Base-by-base conservation (phyloP, 2,329 filamentous ascomycete genomes). In the Aspergillus puulaauensis region DNA sequence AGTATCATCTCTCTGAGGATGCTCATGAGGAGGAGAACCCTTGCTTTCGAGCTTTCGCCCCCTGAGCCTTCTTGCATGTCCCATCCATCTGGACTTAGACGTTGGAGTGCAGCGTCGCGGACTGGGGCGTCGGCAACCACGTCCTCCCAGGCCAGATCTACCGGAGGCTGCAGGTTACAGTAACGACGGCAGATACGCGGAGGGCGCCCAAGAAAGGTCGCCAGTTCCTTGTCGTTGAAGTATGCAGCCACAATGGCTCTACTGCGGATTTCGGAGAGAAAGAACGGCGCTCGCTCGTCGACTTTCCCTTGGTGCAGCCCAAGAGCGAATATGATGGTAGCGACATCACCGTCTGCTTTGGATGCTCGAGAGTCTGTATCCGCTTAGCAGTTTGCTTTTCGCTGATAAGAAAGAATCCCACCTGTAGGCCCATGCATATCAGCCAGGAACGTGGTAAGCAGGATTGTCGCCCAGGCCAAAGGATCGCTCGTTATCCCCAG, bases 181-280 rank as follows among this genome's bases (percentile, higher is more conserved):
- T 73, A 78, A 19, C 70, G 69, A 37, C 70, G 66, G 23, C 68
- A 67, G 6, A 80, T 75, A 3, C 77, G 71, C 3, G 77, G 77
- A 0, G 79, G 79, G 1, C 79, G 72, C 3, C 79, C 79, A 2
- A 81, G 69, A 37, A 80, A 79, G 2, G 80, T 75, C 0, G 77
- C 74, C 3, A 80, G 61, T 24, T 75, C 75, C 56, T 80, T 81
- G 59, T 81, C 79, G 0, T 73, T 70, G 0, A 73, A 72, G 53
- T 79, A 81, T 4, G 72, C 70, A 1, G 70, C 69, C 2, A 72
- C 70, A 62, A 80, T 78, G 1, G 68, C 65, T 3, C 70, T 64
- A 37, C 70, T 69, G 14, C 77, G 68, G 1, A 79, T 61, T 27
- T 77, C 68, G 0, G 59, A 53, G 0, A 80, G 57, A 17, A 78